Evolutionary conservation across 768 basidiomycete genomes (phyloP).

Genomic region (Hygrophorus russula): DNA sequence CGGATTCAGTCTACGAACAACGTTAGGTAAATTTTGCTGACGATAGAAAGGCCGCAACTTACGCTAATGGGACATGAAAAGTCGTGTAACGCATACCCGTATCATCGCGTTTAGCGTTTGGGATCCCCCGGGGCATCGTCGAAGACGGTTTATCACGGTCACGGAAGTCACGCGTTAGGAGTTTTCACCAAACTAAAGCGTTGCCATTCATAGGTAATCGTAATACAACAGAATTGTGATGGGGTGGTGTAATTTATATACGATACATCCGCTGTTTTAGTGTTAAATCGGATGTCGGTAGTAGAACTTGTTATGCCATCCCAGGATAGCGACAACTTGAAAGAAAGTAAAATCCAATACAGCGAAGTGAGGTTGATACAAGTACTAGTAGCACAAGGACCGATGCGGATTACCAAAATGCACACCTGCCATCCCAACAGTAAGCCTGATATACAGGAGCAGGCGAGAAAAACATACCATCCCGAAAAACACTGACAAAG

Average conservation of each 20-base stretch:
- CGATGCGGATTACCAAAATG: slow-evolving; percentile 70
- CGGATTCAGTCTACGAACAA: slow-evolving; percentile 49
- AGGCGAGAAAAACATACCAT: slow-evolving; percentile 41
- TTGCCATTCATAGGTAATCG: no score
- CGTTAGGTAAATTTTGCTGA: neutral
- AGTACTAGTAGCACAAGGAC: no score
- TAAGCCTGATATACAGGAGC: slow-evolving; percentile 1
- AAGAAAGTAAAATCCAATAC: slow-evolving; percentile 1
- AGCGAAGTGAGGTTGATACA: neutral
- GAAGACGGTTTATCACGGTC: neutral
- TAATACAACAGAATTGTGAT: no score
- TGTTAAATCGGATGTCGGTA: no score
- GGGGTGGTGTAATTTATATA: no score
- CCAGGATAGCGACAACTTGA: neutral
- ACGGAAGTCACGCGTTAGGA: neutral
- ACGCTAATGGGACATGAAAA: slow-evolving; percentile 75
- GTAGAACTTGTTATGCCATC: neutral
- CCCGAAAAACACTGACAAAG: slow-evolving; percentile 95
- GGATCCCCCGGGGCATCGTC: slow-evolving; percentile 72
- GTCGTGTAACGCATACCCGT: slow-evolving; percentile 72
- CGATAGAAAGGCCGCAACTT: slow-evolving; percentile 12
- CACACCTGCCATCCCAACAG: slow-evolving; percentile 35
- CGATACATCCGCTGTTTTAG: no score
- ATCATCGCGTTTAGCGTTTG: slow-evolving; percentile 73
- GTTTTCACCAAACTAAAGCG: no score